Percentiles rank a stretch among this genome's conserved stretches.
Conservation (phyloP, 805 yeast genomes). For the Saturnispora sanitii region DNA sequence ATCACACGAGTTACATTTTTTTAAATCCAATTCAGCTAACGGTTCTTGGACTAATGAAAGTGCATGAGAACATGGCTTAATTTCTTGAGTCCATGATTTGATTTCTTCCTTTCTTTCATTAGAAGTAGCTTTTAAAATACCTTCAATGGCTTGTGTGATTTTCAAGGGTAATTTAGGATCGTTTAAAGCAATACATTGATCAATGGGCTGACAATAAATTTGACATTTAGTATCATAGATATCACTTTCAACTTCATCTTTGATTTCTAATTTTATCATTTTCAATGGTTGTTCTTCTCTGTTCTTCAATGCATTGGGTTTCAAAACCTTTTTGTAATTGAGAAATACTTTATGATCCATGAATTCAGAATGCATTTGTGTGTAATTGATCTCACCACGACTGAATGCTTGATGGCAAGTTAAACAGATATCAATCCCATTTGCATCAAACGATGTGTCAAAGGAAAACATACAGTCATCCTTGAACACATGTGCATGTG, state of each 20-base stretch:
- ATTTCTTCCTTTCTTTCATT: constrained; percentile 56
- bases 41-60: constrained; percentile 37
- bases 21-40: constrained; percentile 23
- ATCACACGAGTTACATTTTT: constrained; percentile 49
- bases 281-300: constrained; percentile 32
- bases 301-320: constrained; percentile 26
- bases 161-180: constrained; percentile 22
- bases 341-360: constrained; percentile 49
- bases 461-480: constrained; percentile 89
- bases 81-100: constrained; percentile 87
- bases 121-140: constrained; percentile 48
- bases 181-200: constrained; percentile 23
- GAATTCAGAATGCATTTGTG: constrained; percentile 43
- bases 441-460: constrained; percentile 46
- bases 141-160: constrained; percentile 29
- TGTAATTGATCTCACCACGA: constrained; percentile 37
- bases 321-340: constrained; percentile 45
- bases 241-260: constrained; percentile 53
- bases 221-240: constrained; percentile 38
- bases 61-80: constrained; percentile 72
- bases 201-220: constrained; percentile 32
- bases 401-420: constrained; percentile 64
- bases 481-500: constrained; percentile 47
- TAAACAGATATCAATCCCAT: constrained; percentile 71
- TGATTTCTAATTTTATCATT: constrained; percentile 57